These are phyloP conservation scores for Magnolia changhungtana DNA, from an alignment of 164 flowering plant species.

Conservation along the genomic window DNA sequence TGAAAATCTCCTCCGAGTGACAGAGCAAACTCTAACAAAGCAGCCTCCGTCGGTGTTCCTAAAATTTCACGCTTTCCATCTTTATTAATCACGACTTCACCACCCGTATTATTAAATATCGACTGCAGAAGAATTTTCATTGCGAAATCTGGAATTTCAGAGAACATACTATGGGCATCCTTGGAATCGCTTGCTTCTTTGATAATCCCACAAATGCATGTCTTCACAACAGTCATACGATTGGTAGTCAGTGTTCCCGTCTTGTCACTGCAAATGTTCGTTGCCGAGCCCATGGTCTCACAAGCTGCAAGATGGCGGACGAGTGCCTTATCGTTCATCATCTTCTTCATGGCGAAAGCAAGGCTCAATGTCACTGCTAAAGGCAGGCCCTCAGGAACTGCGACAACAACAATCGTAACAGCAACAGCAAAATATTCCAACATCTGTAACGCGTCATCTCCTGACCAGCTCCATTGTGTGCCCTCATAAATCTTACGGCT, in stretches of 20 bases:
- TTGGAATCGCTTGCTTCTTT: slow-evolving; percentile 38
- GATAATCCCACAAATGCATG: slow-evolving; percentile 65
- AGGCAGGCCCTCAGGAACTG: slow-evolving; percentile 96
- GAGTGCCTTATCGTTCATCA: slow-evolving; percentile 96
- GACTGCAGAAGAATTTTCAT: slow-evolving; percentile 58
- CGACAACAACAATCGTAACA: slow-evolving; percentile 96
- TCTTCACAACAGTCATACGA: slow-evolving; percentile 89
- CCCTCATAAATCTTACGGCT: slow-evolving; percentile 60
- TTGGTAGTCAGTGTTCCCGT: slow-evolving; percentile 95
- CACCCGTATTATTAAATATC: slow-evolving; percentile 89
- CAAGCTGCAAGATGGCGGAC: slow-evolving; percentile 93
- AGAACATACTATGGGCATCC: slow-evolving; percentile 9
- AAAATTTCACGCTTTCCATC: slow-evolving; percentile 64
- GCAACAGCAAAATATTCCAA: slow-evolving; percentile 92
- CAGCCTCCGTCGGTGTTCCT: slow-evolving; percentile 91
- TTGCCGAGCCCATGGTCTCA: slow-evolving; percentile 97
- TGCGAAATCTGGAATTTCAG: slow-evolving; percentile 58
- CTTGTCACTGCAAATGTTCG: slow-evolving; percentile 93
- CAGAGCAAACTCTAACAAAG: slow-evolving; percentile 84
- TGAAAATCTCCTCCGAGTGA: slow-evolving; percentile 74
- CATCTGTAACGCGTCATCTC: slow-evolving; percentile 73
- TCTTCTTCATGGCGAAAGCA: slow-evolving; percentile 99
- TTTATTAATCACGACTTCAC: slow-evolving; percentile 64
- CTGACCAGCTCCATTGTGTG: slow-evolving; percentile 70
- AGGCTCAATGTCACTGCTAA: slow-evolving; percentile 95